phyloP scores from a whole-genome alignment of 2,329 filamentous ascomycete genomes.

The Hymenoscyphus infarciens region DNA sequence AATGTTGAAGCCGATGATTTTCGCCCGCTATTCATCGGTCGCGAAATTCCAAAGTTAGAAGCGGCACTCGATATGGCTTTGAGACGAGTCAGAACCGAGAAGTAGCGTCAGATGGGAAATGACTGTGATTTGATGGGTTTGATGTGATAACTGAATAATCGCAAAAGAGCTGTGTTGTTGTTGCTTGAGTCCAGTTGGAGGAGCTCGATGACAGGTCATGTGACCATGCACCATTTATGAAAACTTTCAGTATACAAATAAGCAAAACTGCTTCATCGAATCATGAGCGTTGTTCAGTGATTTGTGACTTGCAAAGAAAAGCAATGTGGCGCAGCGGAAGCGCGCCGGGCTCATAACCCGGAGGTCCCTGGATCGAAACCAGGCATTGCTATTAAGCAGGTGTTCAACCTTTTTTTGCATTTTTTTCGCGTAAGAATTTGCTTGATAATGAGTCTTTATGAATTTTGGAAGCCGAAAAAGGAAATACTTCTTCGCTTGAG shows the following conservation, averaged over 20 bases:
- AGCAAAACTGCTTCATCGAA: background rate
- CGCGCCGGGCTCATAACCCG: constrained; percentile 40
- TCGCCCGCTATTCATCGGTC: background rate
- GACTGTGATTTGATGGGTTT: background rate
- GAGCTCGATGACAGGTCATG: background rate
- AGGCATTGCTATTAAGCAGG: constrained; percentile 33
- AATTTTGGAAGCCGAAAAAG: background rate
- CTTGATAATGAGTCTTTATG: background rate
- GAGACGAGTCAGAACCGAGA: background rate
- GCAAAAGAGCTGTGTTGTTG: background rate
- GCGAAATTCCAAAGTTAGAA: background rate
- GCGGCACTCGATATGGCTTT: background rate
- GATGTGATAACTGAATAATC: too few relatives aligned
- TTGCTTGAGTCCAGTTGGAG: background rate
- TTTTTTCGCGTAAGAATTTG: background rate
- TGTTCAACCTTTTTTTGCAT: constrained; percentile 10
- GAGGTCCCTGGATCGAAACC: constrained; percentile 39
- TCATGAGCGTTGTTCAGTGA: background rate
- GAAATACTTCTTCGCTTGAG: background rate
- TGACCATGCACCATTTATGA: background rate
- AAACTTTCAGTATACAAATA: background rate
- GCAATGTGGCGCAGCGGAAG: constrained; percentile 39
- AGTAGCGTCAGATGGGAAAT: background rate
- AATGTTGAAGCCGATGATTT: background rate
- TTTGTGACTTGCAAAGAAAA: constrained; percentile 12